Percentiles rank a stretch among this genome's conserved stretches.
These are phyloP conservation scores for Dillenia turbinata DNA, from an alignment of 164 flowering plant species.

Conservation along the genomic window DNA sequence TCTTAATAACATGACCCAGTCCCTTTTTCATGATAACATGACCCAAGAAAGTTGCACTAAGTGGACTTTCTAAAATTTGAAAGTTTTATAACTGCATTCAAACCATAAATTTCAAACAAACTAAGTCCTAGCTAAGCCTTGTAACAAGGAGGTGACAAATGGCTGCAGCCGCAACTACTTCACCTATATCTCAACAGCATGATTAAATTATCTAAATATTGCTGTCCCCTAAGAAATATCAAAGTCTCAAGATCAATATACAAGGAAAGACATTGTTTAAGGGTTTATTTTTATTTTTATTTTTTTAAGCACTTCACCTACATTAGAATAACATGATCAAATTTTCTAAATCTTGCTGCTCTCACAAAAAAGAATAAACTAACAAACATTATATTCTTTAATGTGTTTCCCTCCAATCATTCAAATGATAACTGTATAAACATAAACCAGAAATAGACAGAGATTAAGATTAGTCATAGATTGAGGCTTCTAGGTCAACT, in stretches of 20 bases:
- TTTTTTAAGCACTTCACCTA: background rate
- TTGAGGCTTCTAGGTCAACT: constrained; percentile 15
- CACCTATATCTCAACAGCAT: constrained; percentile 1
- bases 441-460: background rate
- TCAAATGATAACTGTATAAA: background rate
- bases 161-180: constrained; percentile 9
- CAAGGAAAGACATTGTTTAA: background rate
- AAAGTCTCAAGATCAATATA: background rate
- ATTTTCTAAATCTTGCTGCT: constrained; percentile 4
- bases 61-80: too few relatives aligned
- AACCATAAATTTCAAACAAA: background rate
- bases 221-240: background rate
- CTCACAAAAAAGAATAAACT: background rate
- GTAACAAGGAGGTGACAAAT: constrained; percentile 11
- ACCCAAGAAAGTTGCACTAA: too few relatives aligned
- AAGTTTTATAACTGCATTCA: too few relatives aligned
- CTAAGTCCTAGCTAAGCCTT: background rate
- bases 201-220: constrained; percentile 4
- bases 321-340: constrained; percentile 1
- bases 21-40: too few relatives aligned
- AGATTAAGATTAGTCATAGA: constrained; percentile 10
- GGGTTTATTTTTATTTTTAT: background rate
- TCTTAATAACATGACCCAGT: too few relatives aligned
- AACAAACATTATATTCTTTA: background rate
- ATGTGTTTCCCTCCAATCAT: constrained; percentile 5